A percentile compares a stretch with the other conserved stretches of the same genome.
phyloP scores from a whole-genome alignment of 2,329 filamentous ascomycete species.

The Botryotinia globosa region DNA sequence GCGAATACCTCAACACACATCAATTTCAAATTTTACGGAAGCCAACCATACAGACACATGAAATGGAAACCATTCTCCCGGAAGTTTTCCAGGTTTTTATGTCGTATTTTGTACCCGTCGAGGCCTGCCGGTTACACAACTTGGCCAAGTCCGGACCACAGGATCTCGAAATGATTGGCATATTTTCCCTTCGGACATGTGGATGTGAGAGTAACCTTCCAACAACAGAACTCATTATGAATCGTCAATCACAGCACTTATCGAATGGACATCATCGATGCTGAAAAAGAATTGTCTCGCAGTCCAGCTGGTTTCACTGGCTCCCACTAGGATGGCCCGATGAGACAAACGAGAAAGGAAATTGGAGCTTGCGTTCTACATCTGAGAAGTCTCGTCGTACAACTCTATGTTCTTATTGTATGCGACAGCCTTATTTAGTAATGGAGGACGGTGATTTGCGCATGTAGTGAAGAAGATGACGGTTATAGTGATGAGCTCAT shows the following conservation, averaged over 20 bases:
- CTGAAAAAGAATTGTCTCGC: background rate
- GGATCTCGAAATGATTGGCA: background rate
- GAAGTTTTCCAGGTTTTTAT: background rate
- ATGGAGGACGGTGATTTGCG: background rate
- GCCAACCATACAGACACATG: background rate
- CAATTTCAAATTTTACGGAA: background rate
- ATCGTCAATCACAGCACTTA: background rate
- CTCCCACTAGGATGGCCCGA: background rate
- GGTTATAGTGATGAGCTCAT: background rate
- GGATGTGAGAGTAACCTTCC: background rate
- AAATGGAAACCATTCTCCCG: background rate
- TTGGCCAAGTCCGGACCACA: background rate
- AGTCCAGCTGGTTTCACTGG: background rate
- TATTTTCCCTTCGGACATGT: slow-evolving; percentile 1
- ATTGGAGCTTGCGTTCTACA: background rate
- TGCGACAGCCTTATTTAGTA: background rate
- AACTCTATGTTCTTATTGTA: background rate
- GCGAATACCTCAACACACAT: background rate
- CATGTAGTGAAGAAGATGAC: background rate
- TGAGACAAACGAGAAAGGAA: background rate
- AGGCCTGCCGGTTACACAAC: background rate
- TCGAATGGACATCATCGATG: background rate
- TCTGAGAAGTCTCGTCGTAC: background rate
- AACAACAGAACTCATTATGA: background rate
- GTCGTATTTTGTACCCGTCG: background rate